phyloP scores from a whole-genome alignment of 768 basidiomycete species.

The Lentinula lateritia region DNA sequence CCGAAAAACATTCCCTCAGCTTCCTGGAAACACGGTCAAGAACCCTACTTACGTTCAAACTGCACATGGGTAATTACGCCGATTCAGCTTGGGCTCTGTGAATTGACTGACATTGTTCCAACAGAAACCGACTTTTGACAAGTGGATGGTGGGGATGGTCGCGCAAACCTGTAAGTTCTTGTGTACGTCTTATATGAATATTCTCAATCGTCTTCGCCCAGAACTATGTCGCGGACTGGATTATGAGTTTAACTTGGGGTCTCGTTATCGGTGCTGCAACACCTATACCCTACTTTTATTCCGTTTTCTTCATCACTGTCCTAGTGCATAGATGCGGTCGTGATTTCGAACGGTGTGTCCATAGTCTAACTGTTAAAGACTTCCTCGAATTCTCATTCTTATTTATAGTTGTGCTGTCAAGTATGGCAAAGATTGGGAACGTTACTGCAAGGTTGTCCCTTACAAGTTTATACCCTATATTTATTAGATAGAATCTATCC shows the following conservation, averaged over 20 bases:
- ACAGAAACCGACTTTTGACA: conserved; percentile 82
- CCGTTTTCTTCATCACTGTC: conserved; percentile 91
- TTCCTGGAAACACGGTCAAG: conserved; percentile 75
- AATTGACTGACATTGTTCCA: neutral
- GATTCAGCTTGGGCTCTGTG: neutral
- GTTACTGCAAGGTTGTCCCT: conserved; percentile 81
- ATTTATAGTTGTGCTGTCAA: conserved; percentile 67
- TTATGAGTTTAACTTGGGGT: conserved; percentile 82
- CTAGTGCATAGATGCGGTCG: conserved; percentile 87
- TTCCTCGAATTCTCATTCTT: neutral
- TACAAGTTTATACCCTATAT: conserved; percentile 88
- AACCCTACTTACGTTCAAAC: conserved; percentile 93
- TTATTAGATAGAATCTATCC: conserved; percentile 43
- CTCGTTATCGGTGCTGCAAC: conserved; percentile 68
- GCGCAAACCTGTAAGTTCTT: conserved; percentile 77
- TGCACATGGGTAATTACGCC: conserved; percentile 66
- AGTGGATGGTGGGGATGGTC: conserved; percentile 94
- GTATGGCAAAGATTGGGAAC: conserved; percentile 94
- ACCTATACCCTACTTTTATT: conserved; percentile 94
- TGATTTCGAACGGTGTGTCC: conserved; percentile 82
- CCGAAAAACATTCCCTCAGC: conserved; percentile 91
- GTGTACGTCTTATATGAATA: neutral
- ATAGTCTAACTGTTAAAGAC: neutral
- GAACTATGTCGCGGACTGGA: conserved; percentile 96
- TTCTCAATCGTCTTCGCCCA: conserved; percentile 18